Evolutionary conservation across 2,329 filamentous ascomycete genomes (phyloP), one percentile per base, ranked within the genome.

Genomic region (Aspergillus terreus): DNA sequence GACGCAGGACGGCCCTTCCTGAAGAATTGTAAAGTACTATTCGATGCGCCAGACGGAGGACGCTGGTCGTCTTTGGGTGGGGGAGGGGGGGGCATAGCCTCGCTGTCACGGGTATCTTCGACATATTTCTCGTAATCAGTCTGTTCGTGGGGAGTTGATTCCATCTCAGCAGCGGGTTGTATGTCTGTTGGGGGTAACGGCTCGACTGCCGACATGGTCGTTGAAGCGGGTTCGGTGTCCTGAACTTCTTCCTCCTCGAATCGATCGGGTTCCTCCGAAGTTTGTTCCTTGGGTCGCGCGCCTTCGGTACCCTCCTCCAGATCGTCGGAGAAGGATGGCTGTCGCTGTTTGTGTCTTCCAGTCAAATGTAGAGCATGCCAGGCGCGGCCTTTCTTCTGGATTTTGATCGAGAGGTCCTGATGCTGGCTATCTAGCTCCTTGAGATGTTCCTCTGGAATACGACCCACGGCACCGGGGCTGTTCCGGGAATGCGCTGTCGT

Each of bases 1-100:
- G 92, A 97, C 40, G 88, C 88, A 3, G 91, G 80, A 11, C 91
- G 82, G 19, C 79, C 78, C 6, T 42, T 42, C 15, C 6, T 42
- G 40, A 42, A 42, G 4, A 42, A 82, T 68, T 49, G 76, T 69
- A 19, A 65, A 61, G 0, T 73, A 52, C 74, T 65, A 3, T 66
- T 64, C 12, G 69, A 69, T n/a, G 62, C 56, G 38, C 60, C 58
- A 38, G 50, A 63, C 33, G 50, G 58, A 41, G 51, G 58, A 21
- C 56, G 63, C 5, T 67, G 63, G 3, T 63, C 66, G 49, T 69
- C 69, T 57, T 72, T 73, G 2, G 71, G 69, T 19, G 70, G 71
- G 6, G 67, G 66, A 66, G 66, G 30, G 49, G 65, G 59, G 15
- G 61, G 62, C 36, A 25, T 36, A 35, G 27, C 42, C 23, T 44